Evolutionary conservation across 225 moss, liverwort and hornwort genomes (phyloP).

Genomic region (Antitrichia curtipendula): DNA sequence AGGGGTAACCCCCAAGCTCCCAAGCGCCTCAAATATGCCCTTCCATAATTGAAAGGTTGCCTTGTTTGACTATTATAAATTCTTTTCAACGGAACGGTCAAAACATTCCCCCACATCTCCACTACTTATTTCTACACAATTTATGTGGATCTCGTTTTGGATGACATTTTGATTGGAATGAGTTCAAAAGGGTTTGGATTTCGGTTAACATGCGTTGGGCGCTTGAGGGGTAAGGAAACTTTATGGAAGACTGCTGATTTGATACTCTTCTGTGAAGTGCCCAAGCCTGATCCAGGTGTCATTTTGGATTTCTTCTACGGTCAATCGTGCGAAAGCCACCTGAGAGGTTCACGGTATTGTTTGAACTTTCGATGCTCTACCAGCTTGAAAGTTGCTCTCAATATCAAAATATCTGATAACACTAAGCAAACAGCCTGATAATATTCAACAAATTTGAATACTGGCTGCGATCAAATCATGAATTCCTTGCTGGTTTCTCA

Average conservation of each 20-base stretch:
- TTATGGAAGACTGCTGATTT: neutral
- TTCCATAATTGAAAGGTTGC: no score
- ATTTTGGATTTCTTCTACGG: neutral
- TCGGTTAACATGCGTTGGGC: no score
- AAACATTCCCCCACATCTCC: no score
- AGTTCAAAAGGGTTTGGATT: no score
- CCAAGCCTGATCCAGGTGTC: neutral
- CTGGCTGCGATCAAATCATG: neutral
- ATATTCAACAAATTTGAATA: neutral
- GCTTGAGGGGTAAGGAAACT: no score
- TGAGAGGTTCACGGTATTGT: neutral
- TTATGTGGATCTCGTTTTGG: no score
- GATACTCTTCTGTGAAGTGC: neutral
- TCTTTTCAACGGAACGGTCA: no score
- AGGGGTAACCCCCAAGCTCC: no score
- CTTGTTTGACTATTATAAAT: no score
- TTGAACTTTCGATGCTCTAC: neutral
- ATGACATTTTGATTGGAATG: no score
- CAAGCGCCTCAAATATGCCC: no score
- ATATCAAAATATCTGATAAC: neutral
- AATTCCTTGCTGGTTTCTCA: neutral
- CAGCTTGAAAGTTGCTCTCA: neutral
- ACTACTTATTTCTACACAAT: no score
- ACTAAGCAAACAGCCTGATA: neutral
- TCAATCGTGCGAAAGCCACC: neutral